phyloP scores from a whole-genome alignment of 1,284 basidiomycete genomes.

The Ustilago nuda region DNA sequence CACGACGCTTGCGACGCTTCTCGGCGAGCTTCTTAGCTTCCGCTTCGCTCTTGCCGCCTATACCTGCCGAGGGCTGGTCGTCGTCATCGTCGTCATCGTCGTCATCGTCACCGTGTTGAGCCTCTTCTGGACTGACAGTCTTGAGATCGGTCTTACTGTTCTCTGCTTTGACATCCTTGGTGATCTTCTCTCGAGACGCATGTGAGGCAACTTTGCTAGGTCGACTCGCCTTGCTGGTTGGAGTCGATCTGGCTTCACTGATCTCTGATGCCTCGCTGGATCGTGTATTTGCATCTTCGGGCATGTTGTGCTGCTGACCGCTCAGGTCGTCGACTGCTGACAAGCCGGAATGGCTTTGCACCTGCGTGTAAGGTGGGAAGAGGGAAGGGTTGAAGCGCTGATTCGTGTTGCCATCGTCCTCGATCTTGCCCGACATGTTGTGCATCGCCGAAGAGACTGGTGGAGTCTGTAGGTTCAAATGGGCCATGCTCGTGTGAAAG shows the following conservation, averaged over 20 bases:
- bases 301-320: not conserved
- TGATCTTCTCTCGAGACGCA: constrained; percentile 18
- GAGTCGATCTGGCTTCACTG: constrained; percentile 17
- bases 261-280: constrained; percentile 36
- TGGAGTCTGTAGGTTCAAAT: constrained; percentile 51
- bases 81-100: constrained; percentile 47
- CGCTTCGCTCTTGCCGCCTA: constrained; percentile 42
- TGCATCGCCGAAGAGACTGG: constrained; percentile 19
- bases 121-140: constrained; percentile 29
- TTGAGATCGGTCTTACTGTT: constrained; percentile 15
- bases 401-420: constrained; percentile 17
- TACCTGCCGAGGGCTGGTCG: constrained; percentile 16
- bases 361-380: constrained; percentile 47
- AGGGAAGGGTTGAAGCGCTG: constrained; percentile 52
- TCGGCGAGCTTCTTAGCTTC: constrained; percentile 71
- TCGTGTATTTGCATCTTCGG: constrained; percentile 2
- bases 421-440: constrained; percentile 5
- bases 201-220: constrained; percentile 37
- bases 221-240: constrained; percentile 25
- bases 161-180: constrained; percentile 31
- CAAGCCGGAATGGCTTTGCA: constrained; percentile 4
- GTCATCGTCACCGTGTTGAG: constrained; percentile 33
- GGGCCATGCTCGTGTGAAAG: constrained; percentile 52
- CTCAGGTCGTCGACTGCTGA: constrained; percentile 3
- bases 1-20: constrained; percentile 80